Base-by-base conservation (phyloP, 176 grass and related monocot genomes). In the Juncus effusus region DNA sequence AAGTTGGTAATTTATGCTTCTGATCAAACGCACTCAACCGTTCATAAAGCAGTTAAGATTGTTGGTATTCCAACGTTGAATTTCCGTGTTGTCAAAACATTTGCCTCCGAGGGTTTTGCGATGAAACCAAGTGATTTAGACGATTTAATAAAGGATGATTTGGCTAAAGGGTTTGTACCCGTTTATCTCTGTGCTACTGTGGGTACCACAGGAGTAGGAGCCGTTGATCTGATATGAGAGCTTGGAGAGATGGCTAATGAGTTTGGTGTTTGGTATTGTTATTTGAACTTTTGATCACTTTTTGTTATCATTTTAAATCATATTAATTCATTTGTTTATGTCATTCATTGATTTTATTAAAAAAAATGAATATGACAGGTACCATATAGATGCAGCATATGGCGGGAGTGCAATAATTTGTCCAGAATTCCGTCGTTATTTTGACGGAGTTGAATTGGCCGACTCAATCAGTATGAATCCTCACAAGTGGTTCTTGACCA, bases 401-500 rank as follows among this genome's bases (percentile, higher is more conserved):
- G 87, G 86, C 36, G 91, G 91, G 62, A 96, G 91, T 63, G 78
- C 80, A 44, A 84, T 75, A 56, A 73, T 96, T 80, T 96, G 87
- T 52, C 86, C 81, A 13, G 91, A 96, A 70, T 96, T 84, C 47
- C 59, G 81, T 53, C 81, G 87, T 77, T 67, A 90, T 70, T 63
- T 96, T 8, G 49, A 90, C 75, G 91, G 91, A 9, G 78, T 96
- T 10, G 91, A 96, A 78, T 76, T 82, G 56, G 91, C 91, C 54
- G 84, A 96, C 84, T 96, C 91, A 40, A 84, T 90, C 74, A 77
- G 82, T 66, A 87, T 96, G 86, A 96, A 96, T 72, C 83, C 91
- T n/a, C 91, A 96, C 65, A 96, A 90, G 58, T 90, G 90, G 90
- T 81, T 95, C 13, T 73, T 89, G 12, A 69, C 90, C 38, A 86